Conservation (phyloP, 1,284 basidiomycete genomes). For the Naganishia albida region DNA sequence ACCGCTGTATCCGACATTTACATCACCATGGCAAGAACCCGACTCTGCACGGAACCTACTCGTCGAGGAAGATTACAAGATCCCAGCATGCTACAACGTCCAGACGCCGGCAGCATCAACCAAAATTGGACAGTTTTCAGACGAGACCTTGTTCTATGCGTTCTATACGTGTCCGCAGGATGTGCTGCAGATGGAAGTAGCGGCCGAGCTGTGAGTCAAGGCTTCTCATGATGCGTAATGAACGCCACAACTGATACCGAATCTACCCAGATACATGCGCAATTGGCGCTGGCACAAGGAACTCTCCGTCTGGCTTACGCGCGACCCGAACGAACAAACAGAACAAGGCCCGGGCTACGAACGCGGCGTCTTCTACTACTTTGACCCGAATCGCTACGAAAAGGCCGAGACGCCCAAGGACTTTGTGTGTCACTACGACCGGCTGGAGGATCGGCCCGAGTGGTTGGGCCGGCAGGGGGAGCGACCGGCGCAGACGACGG, state of each 20-base stretch:
- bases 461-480: slow-evolving; percentile 20
- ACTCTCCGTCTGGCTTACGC: slow-evolving; percentile 90
- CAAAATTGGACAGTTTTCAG: slow-evolving; percentile 87
- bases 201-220: slow-evolving; percentile 84
- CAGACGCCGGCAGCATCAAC: slow-evolving; percentile 82
- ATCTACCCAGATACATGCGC: slow-evolving; percentile 72
- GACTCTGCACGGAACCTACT: slow-evolving; percentile 55
- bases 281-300: slow-evolving; percentile 99
- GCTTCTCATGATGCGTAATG: neutral
- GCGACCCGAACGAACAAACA: slow-evolving; percentile 60
- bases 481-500: neutral
- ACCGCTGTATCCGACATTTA: slow-evolving; percentile 88
- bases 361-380: slow-evolving; percentile 50
- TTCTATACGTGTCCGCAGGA: slow-evolving; percentile 95
- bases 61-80: slow-evolving; percentile 64
- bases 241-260: neutral
- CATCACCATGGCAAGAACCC: slow-evolving; percentile 95
- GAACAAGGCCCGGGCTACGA: slow-evolving; percentile 42
- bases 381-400: slow-evolving; percentile 49
- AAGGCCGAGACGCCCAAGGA: slow-evolving; percentile 47
- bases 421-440: slow-evolving; percentile 47
- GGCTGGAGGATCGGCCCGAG: slow-evolving; percentile 37
- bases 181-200: slow-evolving; percentile 83
- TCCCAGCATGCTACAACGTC: slow-evolving; percentile 92
- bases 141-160: slow-evolving; percentile 98